Percentiles rank a stretch among this genome's conserved stretches.
Conservation (phyloP, 140 eudicot genomes). For the Flaveria floridana region DNA sequence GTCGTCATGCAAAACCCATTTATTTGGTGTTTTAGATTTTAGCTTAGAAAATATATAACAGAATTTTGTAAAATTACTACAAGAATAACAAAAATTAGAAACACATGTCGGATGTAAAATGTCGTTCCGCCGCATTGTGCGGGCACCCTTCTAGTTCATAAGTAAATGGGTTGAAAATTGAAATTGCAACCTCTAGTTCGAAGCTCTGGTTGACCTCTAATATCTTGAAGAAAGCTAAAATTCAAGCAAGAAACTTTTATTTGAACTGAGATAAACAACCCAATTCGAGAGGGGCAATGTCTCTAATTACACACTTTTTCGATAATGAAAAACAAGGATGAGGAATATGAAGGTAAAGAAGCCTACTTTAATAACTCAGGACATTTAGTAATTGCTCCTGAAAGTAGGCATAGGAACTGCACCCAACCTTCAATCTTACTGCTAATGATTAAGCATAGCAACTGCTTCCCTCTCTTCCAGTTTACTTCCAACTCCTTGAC, state of each 20-base stretch:
- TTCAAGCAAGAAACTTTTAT: neutral
- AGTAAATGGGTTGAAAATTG: neutral
- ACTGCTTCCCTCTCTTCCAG: neutral
- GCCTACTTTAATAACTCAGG: neutral
- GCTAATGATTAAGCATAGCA: neutral
- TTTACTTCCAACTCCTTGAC: neutral
- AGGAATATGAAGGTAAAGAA: neutral
- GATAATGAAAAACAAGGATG: neutral
- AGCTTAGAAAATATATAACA: too few species aligned
- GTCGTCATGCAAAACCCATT: too few species aligned
- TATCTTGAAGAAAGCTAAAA: neutral
- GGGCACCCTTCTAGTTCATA: neutral
- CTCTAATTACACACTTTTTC: neutral
- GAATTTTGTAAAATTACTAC: too few species aligned
- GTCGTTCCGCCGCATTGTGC: too few species aligned
- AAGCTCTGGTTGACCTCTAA: neutral
- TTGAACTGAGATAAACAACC: neutral
- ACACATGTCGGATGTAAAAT: too few species aligned
- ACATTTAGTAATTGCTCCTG: neutral
- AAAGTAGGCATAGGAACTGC: neutral
- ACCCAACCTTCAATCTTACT: neutral
- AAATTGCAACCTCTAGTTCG: neutral
- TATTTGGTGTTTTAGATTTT: too few species aligned
- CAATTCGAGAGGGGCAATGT: neutral
- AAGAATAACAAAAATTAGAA: too few species aligned